Conservation (phyloP, 768 basidiomycete genomes). For the Rhodotorula sphaerocarpa region DNA sequence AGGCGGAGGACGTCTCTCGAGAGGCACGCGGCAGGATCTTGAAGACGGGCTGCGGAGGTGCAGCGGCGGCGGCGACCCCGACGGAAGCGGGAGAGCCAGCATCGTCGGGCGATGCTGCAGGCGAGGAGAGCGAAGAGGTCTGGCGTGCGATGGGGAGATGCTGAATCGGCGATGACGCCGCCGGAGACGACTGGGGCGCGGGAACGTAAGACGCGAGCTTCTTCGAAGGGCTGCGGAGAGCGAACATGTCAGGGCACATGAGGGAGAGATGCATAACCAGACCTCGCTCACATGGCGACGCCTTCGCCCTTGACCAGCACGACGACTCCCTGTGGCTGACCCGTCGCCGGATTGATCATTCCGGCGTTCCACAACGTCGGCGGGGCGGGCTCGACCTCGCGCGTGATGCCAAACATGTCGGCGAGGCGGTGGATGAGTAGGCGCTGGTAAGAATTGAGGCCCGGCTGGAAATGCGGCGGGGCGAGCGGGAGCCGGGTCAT, state of each 20-base stretch:
- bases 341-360: constrained; percentile 18
- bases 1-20: constrained; percentile 14
- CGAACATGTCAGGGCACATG: not conserved
- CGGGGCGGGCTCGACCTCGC: constrained; percentile 34
- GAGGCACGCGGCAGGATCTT: constrained; percentile 31
- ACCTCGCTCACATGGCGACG: constrained; percentile 8
- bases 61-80: not conserved
- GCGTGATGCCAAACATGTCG: constrained; percentile 36
- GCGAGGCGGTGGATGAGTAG: constrained; percentile 38
- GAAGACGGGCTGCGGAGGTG: constrained; percentile 8
- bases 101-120: constrained; percentile 2
- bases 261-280: no score
- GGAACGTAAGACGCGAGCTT: constrained; percentile 17
- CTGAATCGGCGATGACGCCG: not conserved
- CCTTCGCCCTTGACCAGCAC: constrained; percentile 30
- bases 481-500: constrained; percentile 26
- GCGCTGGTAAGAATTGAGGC: constrained; percentile 38
- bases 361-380: constrained; percentile 10
- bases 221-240: constrained; percentile 1
- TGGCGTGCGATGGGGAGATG: not conserved
- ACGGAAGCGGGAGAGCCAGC: not conserved
- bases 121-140: not conserved
- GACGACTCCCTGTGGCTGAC: constrained; percentile 28
- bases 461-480: constrained; percentile 28
- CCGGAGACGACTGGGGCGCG: not conserved